phyloP scores from a whole-genome alignment of 2,329 filamentous ascomycete genomes.

The Botrytis pseudocinerea region DNA sequence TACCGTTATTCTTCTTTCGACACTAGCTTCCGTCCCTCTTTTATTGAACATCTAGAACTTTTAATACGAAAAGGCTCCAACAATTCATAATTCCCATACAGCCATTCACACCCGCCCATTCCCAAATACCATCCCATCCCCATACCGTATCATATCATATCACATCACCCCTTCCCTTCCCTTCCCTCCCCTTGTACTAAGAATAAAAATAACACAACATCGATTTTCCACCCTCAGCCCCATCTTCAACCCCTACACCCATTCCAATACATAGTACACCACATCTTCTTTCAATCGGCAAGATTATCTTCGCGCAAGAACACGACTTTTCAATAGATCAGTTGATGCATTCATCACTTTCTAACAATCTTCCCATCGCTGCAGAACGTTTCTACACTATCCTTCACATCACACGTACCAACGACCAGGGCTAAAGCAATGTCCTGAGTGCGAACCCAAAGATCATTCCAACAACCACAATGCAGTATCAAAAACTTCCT shows the following conservation, averaged over 20 bases:
- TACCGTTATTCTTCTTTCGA: background rate
- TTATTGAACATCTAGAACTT: constrained; percentile 15
- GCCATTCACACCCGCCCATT: background rate
- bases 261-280: background rate
- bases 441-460: constrained; percentile 34
- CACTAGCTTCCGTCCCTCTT: background rate
- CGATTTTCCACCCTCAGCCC: background rate
- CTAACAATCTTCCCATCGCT: constrained; percentile 4
- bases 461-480: constrained; percentile 35
- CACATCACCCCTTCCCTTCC: too few relatives aligned
- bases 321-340: constrained; percentile 21
- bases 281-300: constrained; percentile 8
- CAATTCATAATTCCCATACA: background rate
- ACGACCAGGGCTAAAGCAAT: constrained; percentile 36
- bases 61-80: background rate
- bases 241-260: background rate
- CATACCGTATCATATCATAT: background rate
- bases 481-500: constrained; percentile 39
- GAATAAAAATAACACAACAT: constrained; percentile 11
- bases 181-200: background rate
- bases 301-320: constrained; percentile 23
- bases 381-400: constrained; percentile 19
- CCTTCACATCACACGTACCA: constrained; percentile 29
- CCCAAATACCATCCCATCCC: background rate
- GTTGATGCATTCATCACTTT: constrained; percentile 23